Evolutionary conservation across 2,329 filamentous ascomycete genomes (phyloP).

Genomic region (Fusarium ramigenum): DNA sequence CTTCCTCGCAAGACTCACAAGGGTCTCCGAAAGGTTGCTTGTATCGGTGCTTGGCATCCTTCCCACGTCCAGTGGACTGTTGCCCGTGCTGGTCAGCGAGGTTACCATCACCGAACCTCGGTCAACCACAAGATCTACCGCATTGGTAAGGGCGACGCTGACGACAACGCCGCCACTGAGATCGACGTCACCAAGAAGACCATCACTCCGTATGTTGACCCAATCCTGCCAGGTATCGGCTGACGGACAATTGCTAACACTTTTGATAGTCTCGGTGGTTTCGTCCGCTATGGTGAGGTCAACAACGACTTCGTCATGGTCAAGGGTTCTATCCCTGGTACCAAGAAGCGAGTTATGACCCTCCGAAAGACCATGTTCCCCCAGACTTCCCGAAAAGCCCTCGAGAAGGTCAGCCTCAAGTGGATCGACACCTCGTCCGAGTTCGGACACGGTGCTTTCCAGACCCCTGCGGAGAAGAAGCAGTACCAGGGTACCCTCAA

Average conservation of each 20-base stretch:
- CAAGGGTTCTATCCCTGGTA: slow-evolving; percentile 97
- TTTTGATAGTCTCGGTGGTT: slow-evolving; percentile 84
- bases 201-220: slow-evolving; percentile 91
- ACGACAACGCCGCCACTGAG: slow-evolving; percentile 93
- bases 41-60: slow-evolving; percentile 99
- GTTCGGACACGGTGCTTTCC: slow-evolving; percentile 99
- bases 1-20: slow-evolving; percentile 99
- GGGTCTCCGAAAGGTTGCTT: slow-evolving; percentile 99
- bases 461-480: slow-evolving; percentile 98
- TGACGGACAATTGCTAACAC: slow-evolving; percentile 46
- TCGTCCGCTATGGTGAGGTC: slow-evolving; percentile 98
- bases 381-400: slow-evolving; percentile 92
- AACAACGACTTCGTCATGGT: slow-evolving; percentile 99
- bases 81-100: slow-evolving; percentile 98
- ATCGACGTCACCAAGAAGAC: slow-evolving; percentile 98
- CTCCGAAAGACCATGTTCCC: slow-evolving; percentile 98
- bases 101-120: slow-evolving; percentile 99
- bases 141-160: slow-evolving; percentile 90
- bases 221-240: not conserved
- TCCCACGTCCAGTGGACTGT: slow-evolving; percentile 99
- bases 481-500: slow-evolving; percentile 98
- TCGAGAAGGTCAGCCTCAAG: slow-evolving; percentile 99
- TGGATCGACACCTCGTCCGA: slow-evolving; percentile 99
- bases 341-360: slow-evolving; percentile 99
- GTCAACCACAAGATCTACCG: slow-evolving; percentile 99